Base-by-base conservation (phyloP, 306 rosid genomes). In the Cucurbita pepo region DNA sequence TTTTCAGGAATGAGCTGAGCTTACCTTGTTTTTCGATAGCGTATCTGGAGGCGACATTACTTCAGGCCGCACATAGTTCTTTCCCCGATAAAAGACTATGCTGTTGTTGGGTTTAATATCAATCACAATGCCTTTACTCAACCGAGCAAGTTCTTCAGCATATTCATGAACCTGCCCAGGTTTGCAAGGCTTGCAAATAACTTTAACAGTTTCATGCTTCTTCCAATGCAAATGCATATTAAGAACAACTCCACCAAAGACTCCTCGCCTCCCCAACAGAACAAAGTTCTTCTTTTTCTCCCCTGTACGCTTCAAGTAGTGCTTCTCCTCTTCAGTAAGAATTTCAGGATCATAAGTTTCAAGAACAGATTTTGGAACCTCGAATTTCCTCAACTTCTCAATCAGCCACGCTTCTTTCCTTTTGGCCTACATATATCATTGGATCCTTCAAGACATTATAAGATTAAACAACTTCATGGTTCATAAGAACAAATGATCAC, bases 201-300 rank as follows among this genome's bases (percentile, higher is more conserved):
- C 94, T 82, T 93, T 93, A 51, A 93, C 91, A 0, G 97, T 93
- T 81, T 90, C 96, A 47, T 93, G 97, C 72, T 82, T 90, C 85
- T 93, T 93, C 98, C 98, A 93, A 47, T 90, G 98, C 69, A 93
- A 84, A 83, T 93, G 98, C 98, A 93, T 90, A 80, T 93, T 93
- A 56, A 93, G 87, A 75, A 90, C 97, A 62, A 93, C 97, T 62
- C 97, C 96, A 36, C 98, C 97, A 77, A 90, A 93, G 14, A 93
- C 96, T 75, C 97, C 96, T 13, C 96, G 88, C 79, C 98, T 88
- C 55, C 98, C 96, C 45, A 93, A 82, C 19, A 85, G 96, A 59
- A 87, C 88, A 80, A 80, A 90, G 40, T 93, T 82, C 73, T 88
- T 92, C 91, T 87, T 92, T 81, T 87, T 92, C 86, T 92, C 96